Base-by-base conservation (phyloP, 768 basidiomycete genomes). In the Boletus insuetus region DNA sequence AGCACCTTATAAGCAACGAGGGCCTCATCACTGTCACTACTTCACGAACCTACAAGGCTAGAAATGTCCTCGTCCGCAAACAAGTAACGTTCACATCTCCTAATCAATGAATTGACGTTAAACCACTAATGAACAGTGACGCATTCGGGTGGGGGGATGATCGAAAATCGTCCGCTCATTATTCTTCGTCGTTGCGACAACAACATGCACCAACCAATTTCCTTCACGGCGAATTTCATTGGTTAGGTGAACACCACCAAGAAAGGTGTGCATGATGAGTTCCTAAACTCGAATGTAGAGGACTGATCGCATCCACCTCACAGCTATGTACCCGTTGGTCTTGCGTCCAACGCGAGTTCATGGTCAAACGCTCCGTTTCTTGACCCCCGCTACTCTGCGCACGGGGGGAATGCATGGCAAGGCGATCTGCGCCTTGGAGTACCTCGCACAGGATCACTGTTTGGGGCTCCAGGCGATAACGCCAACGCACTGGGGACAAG, bases 251-350 rank as follows among this genome's bases (percentile, higher is more conserved):
- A 9, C n/a, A 34, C 11, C 20, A 4, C 19, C 54, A 19, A 38
- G 57, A 56, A 46, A 60, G 58, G 65, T 68, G 46, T 26, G 61
- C 20, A n/a, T 31, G 24, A 17, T 26, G 24, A 42, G n/a, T 12
- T 45, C 12, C 41, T 16, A n/a, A 53, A 22, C 26, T n/a, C 10
- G 14, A 39, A 34, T 13, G 42, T 40, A 2, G 8, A 44, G 16
- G 38, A 22, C 52, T 59, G 20, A 58, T 42, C 6, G 9, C 12
- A 12, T 24, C 19, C 14, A 53, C 20, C 11, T 38, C 38, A 1
- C 17, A 59, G 64, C 14, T 46, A 53, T 16, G 10, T 19, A 32
- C 35, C 32, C 9, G 3, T 38, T 16, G 22, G 45, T 22, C 6
- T 32, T 20, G 40, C 38, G 11, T 10, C 42, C n/a, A 35, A 41